Conservation (phyloP, 306 rosid genomes). For the Vicia faba region DNA sequence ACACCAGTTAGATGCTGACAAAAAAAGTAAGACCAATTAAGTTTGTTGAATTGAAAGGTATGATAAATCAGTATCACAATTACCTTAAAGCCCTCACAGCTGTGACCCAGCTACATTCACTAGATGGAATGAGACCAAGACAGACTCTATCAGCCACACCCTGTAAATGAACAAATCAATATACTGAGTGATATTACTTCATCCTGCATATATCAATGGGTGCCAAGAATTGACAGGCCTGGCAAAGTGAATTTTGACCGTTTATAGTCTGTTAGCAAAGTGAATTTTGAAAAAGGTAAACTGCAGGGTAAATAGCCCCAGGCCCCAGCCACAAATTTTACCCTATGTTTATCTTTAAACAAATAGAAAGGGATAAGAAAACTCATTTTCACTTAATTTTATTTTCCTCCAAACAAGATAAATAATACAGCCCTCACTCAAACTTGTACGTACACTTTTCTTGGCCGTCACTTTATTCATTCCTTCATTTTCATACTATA, state of each 20-base stretch:
- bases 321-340: too few species aligned
- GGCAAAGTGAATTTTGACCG: neutral
- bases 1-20: too few species aligned
- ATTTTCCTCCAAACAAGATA: too few species aligned
- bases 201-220: constrained; percentile 7
- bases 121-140: constrained; percentile 92
- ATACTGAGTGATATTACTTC: constrained; percentile 10
- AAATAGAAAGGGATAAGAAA: too few species aligned
- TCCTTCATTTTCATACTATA: neutral
- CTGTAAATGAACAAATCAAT: constrained; percentile 45
- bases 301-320: neutral
- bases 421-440: too few species aligned
- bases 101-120: constrained; percentile 86
- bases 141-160: constrained; percentile 88
- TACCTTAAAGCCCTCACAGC: constrained; percentile 89
- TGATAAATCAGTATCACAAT: constrained; percentile 17
- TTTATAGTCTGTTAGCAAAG: constrained; percentile 11
- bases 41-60: constrained; percentile 7
- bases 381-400: too few species aligned
- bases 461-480: neutral
- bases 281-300: constrained; percentile 23
- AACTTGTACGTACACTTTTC: neutral
- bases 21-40: too few species aligned
- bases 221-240: neutral
- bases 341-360: too few species aligned